Conservation (phyloP, 2,329 filamentous ascomycete genomes). For the Lecanicillium sp. region DNA sequence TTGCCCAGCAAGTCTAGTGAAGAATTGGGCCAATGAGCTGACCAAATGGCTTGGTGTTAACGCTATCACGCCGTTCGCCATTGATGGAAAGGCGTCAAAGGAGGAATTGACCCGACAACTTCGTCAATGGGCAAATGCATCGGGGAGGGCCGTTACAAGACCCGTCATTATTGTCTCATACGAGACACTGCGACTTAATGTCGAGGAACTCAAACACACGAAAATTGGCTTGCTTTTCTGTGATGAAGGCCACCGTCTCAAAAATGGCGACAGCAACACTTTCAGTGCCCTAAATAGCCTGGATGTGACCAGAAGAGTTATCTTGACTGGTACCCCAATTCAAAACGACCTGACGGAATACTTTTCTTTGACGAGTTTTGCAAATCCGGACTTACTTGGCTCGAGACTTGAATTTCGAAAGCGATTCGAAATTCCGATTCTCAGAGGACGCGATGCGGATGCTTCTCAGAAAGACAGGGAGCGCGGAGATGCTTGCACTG, state of each 20-base stretch:
- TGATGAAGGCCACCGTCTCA: slow-evolving; percentile 92
- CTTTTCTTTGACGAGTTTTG: slow-evolving; percentile 92
- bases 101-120: slow-evolving; percentile 86
- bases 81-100: slow-evolving; percentile 94
- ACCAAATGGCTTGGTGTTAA: slow-evolving; percentile 93
- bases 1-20: slow-evolving; percentile 91
- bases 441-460: slow-evolving; percentile 84
- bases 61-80: slow-evolving; percentile 86
- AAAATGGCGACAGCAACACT: slow-evolving; percentile 94
- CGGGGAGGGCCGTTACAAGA: slow-evolving; percentile 79
- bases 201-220: slow-evolving; percentile 81
- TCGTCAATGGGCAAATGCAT: slow-evolving; percentile 89
- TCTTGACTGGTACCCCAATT: slow-evolving; percentile 93
- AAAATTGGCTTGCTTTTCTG: slow-evolving; percentile 90
- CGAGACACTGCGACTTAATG: slow-evolving; percentile 86
- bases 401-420: slow-evolving; percentile 89
- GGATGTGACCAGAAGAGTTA: slow-evolving; percentile 86
- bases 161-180: slow-evolving; percentile 98
- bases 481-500: slow-evolving; percentile 75
- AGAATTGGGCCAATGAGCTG: slow-evolving; percentile 97
- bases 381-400: slow-evolving; percentile 87
- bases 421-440: slow-evolving; percentile 85
- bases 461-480: slow-evolving; percentile 77
- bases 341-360: slow-evolving; percentile 99
- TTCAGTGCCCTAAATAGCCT: slow-evolving; percentile 86